Evolutionary conservation across 2,329 filamentous ascomycete genomes (phyloP), one percentile per base, ranked within the genome.

Genomic region (Hypoxylon sp.): DNA sequence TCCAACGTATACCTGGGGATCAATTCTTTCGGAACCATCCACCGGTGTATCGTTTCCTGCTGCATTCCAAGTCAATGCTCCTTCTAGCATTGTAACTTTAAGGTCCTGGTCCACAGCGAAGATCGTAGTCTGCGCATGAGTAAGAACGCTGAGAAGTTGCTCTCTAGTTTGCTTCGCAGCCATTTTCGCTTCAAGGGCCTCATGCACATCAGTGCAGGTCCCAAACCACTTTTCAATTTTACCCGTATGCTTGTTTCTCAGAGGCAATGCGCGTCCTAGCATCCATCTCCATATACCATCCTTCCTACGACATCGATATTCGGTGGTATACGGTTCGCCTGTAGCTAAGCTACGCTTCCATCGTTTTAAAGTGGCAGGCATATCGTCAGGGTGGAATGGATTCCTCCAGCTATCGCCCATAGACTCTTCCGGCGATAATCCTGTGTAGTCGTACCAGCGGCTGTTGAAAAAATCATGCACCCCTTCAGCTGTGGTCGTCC

Each of bases 371-470:
- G 88, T 86, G n/a, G 85, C 82, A 0, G 80, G 72, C 78, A 91
- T 82, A 70, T 94, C 92, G 29, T 94, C 92, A 0, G 87, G 87
- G 72, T 94, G 92, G 70, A 93, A 91, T 0, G 88, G 85, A 2
- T 83, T 80, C 73, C 83, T 81, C 90, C 91, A 93, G 1, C 86
- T 86, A 31, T 82, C 75, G 0, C 91, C 91, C 2, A 91, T 72
- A 27, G 88, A 92, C 8, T 89, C 82, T 48, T 91, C 87, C 8
- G 84, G 82, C 0, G 84, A 85, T 24, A 93, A 79, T 0, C 92
- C 91, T 0, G 92, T 94, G 73, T 92, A 94, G n/a, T 88, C 86
- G 74, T 92, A 93, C 91, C 92, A 95, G n/a, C 90, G 83, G 51
- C 88, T 87, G 65, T 91, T 92, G 78, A 91, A 94, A 79, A 93